phyloP scores from a whole-genome alignment of 805 yeast species.

The Suhomyces prunicola region DNA sequence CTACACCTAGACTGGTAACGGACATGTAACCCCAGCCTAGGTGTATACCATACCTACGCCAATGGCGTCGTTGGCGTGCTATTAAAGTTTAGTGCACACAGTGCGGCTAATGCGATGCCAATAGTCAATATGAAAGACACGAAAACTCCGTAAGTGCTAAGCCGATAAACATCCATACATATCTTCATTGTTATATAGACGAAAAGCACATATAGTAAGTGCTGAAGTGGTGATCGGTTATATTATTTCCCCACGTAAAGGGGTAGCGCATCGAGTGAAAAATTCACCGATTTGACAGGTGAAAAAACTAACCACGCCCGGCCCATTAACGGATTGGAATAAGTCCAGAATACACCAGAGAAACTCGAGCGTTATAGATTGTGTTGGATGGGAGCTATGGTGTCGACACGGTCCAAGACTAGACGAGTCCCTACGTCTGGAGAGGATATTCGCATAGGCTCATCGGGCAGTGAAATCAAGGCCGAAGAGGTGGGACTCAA shows the following conservation, averaged over 20 bases:
- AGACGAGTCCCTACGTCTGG: neutral
- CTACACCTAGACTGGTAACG: no score
- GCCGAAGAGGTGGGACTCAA: neutral
- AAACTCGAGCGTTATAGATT: neutral
- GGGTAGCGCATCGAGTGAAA: slow-evolving; percentile 7
- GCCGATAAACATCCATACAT: no score
- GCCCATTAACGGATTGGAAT: neutral
- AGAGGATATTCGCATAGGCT: neutral
- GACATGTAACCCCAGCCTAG: no score
- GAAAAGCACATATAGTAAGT: neutral
- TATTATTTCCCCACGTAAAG: slow-evolving; percentile 1
- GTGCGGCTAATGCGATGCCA: no score
- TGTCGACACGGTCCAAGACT: slow-evolving; percentile 1
- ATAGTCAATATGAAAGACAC: no score
- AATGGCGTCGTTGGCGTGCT: no score
- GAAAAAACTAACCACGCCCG: neutral
- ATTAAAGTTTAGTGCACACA: no score
- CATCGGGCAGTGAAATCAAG: neutral
- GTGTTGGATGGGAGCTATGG: neutral
- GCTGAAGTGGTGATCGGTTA: no score
- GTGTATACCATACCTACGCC: no score
- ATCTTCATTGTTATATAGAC: neutral
- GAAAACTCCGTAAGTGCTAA: no score
- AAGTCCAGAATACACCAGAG: neutral
- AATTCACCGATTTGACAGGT: neutral